Evolutionary conservation across 75 land plant species (phyloP).

Genomic region (Azolla pinnata): DNA sequence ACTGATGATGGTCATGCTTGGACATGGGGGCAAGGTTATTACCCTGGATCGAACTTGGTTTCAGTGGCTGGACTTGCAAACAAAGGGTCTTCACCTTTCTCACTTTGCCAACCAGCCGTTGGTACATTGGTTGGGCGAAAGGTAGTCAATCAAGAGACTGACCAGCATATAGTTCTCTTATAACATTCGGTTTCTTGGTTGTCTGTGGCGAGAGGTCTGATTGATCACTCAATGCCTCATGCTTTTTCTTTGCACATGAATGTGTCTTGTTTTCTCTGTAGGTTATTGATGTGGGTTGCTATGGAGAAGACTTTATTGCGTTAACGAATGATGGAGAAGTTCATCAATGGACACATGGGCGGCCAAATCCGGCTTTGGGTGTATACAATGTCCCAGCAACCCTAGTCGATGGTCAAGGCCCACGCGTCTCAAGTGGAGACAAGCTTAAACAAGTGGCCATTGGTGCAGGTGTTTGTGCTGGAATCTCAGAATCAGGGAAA

Average conservation of each 20-base stretch:
- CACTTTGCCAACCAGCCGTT: conserved; percentile 28
- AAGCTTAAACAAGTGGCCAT: conserved; percentile 26
- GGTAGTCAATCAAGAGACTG: conserved; percentile 10
- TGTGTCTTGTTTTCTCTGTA: too few relatives aligned
- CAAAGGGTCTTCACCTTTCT: conserved; percentile 8
- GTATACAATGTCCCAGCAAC: conserved; percentile 33
- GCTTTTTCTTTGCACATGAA: too few relatives aligned
- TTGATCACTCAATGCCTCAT: neutral
- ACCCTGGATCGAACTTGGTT: conserved; percentile 2
- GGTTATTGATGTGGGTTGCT: conserved; percentile 39
- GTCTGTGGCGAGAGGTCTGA: neutral
- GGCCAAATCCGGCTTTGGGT: conserved; percentile 29
- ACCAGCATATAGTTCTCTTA: neutral
- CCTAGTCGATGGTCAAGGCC: conserved; percentile 21
- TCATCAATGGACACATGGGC: conserved; percentile 37
- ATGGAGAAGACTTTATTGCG: conserved; percentile 37
- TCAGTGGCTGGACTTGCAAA: conserved; percentile 11
- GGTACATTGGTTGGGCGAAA: conserved; percentile 37
- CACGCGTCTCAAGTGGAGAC: conserved; percentile 22
- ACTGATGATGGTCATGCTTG: conserved; percentile 39
- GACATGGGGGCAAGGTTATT: conserved; percentile 38
- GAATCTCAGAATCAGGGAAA: conserved; percentile 23
- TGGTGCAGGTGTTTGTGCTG: conserved; percentile 36
- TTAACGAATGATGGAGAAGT: conserved; percentile 35
- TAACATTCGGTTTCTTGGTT: neutral